Evolutionary conservation across 768 basidiomycete species (phyloP).

Genomic region (Hypsizygus marmoreus): DNA sequence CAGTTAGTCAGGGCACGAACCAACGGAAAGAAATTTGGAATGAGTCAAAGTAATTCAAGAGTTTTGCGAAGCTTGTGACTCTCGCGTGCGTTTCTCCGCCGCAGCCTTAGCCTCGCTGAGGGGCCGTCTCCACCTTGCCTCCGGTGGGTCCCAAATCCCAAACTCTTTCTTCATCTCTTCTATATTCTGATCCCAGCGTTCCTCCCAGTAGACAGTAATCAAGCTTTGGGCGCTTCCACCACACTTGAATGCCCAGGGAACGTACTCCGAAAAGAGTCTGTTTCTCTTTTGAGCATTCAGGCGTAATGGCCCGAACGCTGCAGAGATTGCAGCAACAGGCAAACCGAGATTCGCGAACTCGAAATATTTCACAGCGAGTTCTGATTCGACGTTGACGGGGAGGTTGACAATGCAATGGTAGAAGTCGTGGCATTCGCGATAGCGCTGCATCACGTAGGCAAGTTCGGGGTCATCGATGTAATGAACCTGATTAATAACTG

Average conservation of each 20-base stretch:
- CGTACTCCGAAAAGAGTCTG: constrained; percentile 75
- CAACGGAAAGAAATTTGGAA: too few relatives aligned
- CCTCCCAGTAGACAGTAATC: constrained; percentile 95
- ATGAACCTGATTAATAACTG: constrained; percentile 66
- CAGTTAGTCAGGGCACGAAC: too few relatives aligned
- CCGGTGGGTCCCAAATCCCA: constrained; percentile 83
- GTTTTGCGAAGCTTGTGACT: constrained; percentile 1
- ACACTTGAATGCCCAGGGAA: constrained; percentile 90
- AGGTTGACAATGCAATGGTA: constrained; percentile 91
- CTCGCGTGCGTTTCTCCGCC: constrained; percentile 30
- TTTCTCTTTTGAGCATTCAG: constrained; percentile 57
- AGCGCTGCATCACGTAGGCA: constrained; percentile 97
- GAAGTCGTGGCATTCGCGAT: constrained; percentile 97
- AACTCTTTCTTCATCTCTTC: constrained; percentile 84
- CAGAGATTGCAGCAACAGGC: constrained; percentile 84
- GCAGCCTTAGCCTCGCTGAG: constrained; percentile 63
- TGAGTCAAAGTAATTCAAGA: too few relatives aligned
- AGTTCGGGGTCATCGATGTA: constrained; percentile 95
- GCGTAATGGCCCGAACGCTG: constrained; percentile 76
- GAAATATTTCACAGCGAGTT: constrained; percentile 92
- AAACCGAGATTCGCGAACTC: constrained; percentile 92
- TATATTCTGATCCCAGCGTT: constrained; percentile 84
- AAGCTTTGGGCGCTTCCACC: constrained; percentile 75
- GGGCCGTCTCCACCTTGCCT: constrained; percentile 67
- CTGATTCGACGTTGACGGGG: constrained; percentile 87